Percentiles rank a stretch among this genome's conserved stretches.
Conservation (phyloP, 768 basidiomycete genomes). For the Lyophyllum shimeji region DNA sequence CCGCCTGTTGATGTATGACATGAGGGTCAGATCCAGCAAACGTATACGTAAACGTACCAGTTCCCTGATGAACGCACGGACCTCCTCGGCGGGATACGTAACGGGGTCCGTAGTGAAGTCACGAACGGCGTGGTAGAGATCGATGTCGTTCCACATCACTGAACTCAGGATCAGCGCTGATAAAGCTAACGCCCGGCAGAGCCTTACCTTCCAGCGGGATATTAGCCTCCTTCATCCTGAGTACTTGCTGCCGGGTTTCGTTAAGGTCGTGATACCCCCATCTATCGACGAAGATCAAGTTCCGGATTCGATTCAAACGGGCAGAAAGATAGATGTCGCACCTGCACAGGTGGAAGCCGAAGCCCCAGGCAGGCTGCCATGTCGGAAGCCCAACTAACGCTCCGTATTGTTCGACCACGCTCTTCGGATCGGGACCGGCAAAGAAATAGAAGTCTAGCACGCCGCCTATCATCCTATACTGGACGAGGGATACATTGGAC, state of each 20-base stretch:
- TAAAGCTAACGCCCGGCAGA: constrained; percentile 1
- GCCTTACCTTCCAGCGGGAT: constrained; percentile 75
- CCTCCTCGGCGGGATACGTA: constrained; percentile 54
- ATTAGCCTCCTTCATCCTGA: constrained; percentile 57
- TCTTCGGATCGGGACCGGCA: constrained; percentile 53
- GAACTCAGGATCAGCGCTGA: background rate
- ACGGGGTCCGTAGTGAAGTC: constrained; percentile 72
- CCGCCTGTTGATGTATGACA: constrained; percentile 22
- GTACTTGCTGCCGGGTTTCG: constrained; percentile 55
- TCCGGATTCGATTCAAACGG: constrained; percentile 4
- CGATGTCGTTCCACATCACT: constrained; percentile 83
- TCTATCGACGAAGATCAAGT: constrained; percentile 21
- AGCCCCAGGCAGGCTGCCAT: constrained; percentile 74
- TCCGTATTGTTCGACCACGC: constrained; percentile 73
- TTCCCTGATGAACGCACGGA: constrained; percentile 52
- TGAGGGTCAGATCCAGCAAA: too few species aligned
- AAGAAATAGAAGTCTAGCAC: constrained; percentile 80
- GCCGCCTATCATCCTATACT: constrained; percentile 76
- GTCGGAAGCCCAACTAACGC: constrained; percentile 64
- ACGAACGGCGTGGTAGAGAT: constrained; percentile 65
- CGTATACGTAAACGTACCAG: constrained; percentile 36
- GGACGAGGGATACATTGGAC: constrained; percentile 57
- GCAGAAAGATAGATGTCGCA: constrained; percentile 20
- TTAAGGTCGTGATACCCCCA: constrained; percentile 48
- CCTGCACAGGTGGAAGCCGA: constrained; percentile 78